Base-by-base conservation (phyloP, 257 asterid genomes). In the Gynochthodes officinalis region DNA sequence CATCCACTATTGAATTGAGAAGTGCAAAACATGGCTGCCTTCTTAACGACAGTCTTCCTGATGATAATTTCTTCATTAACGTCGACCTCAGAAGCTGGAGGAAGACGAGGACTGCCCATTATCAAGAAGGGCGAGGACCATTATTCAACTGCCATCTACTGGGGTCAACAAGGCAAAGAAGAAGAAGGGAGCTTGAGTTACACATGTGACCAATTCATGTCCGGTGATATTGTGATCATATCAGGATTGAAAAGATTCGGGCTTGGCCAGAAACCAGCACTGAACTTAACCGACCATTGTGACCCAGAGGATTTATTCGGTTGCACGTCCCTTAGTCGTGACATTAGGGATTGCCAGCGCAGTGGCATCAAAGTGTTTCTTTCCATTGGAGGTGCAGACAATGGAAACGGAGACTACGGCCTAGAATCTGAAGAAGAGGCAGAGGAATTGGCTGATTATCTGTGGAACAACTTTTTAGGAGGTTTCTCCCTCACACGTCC, bases 391-490 rank as follows among this genome's bases (percentile, higher is more conserved):
- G 87, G 89, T 0, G 91, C 83, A 0, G 79, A 80, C 0, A n/a
- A n/a, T n/a, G n/a, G n/a, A n/a, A n/a, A n/a, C n/a, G n/a, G n/a
- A n/a, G 87, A 86, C 53, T 86, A 86, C 61, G 28, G 74, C 71
- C 91, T 81, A 0, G 72, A 69, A 23, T 80, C 87, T 11, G n/a
- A 83, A 0, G 62, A 48, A 39, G 89, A 81, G 9, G 84, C 89
- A 1, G 71, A 69, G 33, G 80, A 84, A 33, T 71, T 87, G 7
- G 84, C 88, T 2, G 73, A 78, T 5, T 79, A 73, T 75, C 72
- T 82, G 2, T 83, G 86, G 85, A 73, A 81, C 84, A 84, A 79
- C 81, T 82, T 82, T 77, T 64, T 84, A 60, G 86, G 85, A 0
- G 88, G 88, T 16, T 68, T 73, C 4, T 81, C 89, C 0, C 4